These are phyloP conservation scores for Vachellia collinsii DNA, from an alignment of 306 rosid species.

Conservation along the genomic window DNA sequence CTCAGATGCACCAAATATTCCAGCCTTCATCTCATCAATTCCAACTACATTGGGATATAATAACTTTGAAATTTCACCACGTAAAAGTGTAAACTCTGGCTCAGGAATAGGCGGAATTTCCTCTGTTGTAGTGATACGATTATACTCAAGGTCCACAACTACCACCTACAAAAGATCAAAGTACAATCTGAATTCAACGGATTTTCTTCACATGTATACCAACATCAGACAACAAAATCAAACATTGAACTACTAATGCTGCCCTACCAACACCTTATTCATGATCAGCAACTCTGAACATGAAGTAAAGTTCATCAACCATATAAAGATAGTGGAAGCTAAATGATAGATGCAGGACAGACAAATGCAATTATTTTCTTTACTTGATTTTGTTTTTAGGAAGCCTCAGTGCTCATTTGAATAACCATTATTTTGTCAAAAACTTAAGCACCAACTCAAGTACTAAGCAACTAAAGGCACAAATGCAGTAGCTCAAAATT, in stretches of 20 bases:
- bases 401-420: background rate
- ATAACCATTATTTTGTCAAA: slow-evolving; percentile 1
- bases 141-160: slow-evolving; percentile 92
- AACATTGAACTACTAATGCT: slow-evolving; percentile 11
- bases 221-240: slow-evolving; percentile 25
- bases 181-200: slow-evolving; percentile 33
- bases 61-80: slow-evolving; percentile 74
- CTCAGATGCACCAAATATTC: slow-evolving; percentile 56
- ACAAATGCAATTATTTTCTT: slow-evolving; percentile 8
- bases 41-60: slow-evolving; percentile 86
- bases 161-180: slow-evolving; percentile 73
- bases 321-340: slow-evolving; percentile 26
- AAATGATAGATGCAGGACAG: slow-evolving; percentile 29
- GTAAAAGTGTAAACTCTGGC: slow-evolving; percentile 80
- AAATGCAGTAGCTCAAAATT: slow-evolving; percentile 16
- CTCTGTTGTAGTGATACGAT: slow-evolving; percentile 82
- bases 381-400: slow-evolving; percentile 8
- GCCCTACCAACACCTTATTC: slow-evolving; percentile 13
- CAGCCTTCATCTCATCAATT: slow-evolving; percentile 80
- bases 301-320: slow-evolving; percentile 3
- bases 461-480: slow-evolving; percentile 7
- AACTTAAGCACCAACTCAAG: slow-evolving; percentile 24
- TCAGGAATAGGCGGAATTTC: slow-evolving; percentile 98
- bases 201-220: slow-evolving; percentile 21
- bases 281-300: slow-evolving; percentile 20